These are phyloP conservation scores for Symbiotaphrina buchneri DNA, from an alignment of 495 filamentous ascomycete species.

Conservation along the genomic window DNA sequence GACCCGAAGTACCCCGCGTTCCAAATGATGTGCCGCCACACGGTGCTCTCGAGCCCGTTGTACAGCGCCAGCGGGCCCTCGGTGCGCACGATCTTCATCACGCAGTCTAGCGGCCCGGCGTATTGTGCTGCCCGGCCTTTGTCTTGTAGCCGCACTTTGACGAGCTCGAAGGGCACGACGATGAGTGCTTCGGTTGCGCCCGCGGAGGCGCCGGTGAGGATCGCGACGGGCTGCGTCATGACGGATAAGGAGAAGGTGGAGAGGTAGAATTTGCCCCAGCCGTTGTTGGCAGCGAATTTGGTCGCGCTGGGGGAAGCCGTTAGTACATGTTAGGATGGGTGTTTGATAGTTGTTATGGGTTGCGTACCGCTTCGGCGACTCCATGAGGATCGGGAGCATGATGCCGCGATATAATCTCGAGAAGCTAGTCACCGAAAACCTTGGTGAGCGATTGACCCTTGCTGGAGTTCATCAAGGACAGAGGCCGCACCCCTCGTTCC, in stretches of 20 bases:
- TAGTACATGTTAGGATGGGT: conserved; percentile 1
- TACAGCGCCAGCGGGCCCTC: conserved; percentile 83
- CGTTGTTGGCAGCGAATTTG: conserved; percentile 97
- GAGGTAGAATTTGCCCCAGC: conserved; percentile 86
- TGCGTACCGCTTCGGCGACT: conserved; percentile 65
- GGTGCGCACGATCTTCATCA: conserved; percentile 58
- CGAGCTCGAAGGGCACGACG: conserved; percentile 81
- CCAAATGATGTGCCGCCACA: conserved; percentile 96
- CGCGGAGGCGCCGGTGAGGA: conserved; percentile 82
- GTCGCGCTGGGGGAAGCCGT: conserved; percentile 45
- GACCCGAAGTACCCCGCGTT: conserved; percentile 96
- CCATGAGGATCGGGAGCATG: conserved; percentile 89
- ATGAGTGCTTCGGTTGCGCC: conserved; percentile 94
- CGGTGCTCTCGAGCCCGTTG: conserved; percentile 84
- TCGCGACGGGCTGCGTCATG: conserved; percentile 75
- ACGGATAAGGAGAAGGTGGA: conserved; percentile 57
- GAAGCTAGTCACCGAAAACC: conserved; percentile 25
- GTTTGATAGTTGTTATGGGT: background rate
- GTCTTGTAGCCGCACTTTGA: conserved; percentile 94
- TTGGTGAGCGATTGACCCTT: too few relatives aligned
- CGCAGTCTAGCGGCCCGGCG: conserved; percentile 77
- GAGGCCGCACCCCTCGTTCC: conserved; percentile 60
- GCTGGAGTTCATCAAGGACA: background rate
- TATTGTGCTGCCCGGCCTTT: conserved; percentile 87
- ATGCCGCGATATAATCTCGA: conserved; percentile 91